phyloP scores from a whole-genome alignment of 768 basidiomycete species.

The Psilocybe azurescens region DNA sequence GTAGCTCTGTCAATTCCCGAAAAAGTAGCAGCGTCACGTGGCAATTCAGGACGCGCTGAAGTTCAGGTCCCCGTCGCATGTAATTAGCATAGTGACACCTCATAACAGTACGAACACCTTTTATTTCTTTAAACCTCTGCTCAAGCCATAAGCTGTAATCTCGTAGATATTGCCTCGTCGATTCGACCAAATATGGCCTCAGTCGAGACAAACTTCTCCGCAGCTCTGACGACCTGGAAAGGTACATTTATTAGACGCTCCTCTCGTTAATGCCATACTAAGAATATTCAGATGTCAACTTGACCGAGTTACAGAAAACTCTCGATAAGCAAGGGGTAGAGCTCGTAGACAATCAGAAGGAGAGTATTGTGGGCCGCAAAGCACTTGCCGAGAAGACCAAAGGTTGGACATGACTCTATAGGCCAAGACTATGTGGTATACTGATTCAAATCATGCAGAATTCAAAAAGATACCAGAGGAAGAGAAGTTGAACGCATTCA shows the following conservation, averaged over 20 bases:
- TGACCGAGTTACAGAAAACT: slow-evolving; percentile 90
- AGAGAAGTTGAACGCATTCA: slow-evolving; percentile 88
- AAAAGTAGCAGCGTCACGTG: slow-evolving; percentile 29
- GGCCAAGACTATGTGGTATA: neutral
- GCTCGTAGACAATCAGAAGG: slow-evolving; percentile 98
- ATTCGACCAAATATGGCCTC: slow-evolving; percentile 24
- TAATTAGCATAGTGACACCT: neutral
- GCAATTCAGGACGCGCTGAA: slow-evolving; percentile 20
- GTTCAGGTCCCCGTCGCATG: neutral
- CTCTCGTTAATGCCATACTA: neutral
- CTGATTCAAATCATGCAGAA: slow-evolving; percentile 53
- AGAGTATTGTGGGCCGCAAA: slow-evolving; percentile 92
- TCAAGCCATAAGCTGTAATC: neutral
- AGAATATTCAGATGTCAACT: slow-evolving; percentile 70
- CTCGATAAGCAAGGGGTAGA: slow-evolving; percentile 94
- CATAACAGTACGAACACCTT: neutral
- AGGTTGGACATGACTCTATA: slow-evolving; percentile 54
- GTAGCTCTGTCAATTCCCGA: slow-evolving; percentile 12
- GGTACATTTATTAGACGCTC: slow-evolving; percentile 45
- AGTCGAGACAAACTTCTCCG: slow-evolving; percentile 86
- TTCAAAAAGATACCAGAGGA: slow-evolving; percentile 95
- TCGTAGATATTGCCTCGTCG: neutral
- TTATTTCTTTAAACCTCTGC: neutral
- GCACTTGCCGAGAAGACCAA: slow-evolving; percentile 95
- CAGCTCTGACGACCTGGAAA: slow-evolving; percentile 91